Percentiles rank a stretch among this genome's conserved stretches.
Conservation (phyloP, 1,284 basidiomycete genomes). For the Wallemia mellicola region DNA sequence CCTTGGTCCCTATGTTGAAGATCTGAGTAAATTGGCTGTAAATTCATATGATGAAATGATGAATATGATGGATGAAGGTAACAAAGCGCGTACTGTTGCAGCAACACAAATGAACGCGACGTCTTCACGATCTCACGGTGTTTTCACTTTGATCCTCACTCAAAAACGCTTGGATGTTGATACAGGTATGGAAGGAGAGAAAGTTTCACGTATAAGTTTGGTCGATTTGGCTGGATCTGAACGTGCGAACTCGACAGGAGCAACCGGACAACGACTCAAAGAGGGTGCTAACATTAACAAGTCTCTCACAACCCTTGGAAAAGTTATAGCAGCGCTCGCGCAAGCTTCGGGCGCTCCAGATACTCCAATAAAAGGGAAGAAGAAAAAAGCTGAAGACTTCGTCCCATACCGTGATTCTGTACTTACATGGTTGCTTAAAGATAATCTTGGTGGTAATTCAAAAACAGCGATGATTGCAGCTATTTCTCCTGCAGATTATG, state of each 20-base stretch:
- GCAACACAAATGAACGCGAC: conserved; percentile 99
- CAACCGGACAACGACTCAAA: conserved; percentile 74
- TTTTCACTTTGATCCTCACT: conserved; percentile 63
- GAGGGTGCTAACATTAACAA: conserved; percentile 97
- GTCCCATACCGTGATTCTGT: conserved; percentile 83
- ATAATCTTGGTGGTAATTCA: conserved; percentile 12
- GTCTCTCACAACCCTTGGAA: conserved; percentile 80
- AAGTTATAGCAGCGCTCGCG: conserved; percentile 83
- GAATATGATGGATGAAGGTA: conserved; percentile 97
- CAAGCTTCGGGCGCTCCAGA: conserved; percentile 26
- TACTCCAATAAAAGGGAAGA: conserved; percentile 37
- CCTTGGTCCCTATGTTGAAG: conserved; percentile 84
- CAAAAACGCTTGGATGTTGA: conserved; percentile 58
- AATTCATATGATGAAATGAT: conserved; percentile 82
- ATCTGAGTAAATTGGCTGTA: conserved; percentile 75
- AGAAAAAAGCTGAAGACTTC: conserved; percentile 59
- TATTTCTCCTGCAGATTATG: conserved; percentile 88
- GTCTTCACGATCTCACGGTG: conserved; percentile 87
- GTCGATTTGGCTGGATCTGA: conserved; percentile 95
- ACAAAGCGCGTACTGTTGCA: conserved; percentile 88
- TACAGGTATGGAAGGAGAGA: conserved; percentile 70
- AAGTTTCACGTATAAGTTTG: conserved; percentile 74
- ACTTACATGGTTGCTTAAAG: conserved; percentile 80
- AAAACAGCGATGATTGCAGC: conserved; percentile 87
- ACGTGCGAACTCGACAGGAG: conserved; percentile 79